Evolutionary conservation across 176 grass and related monocot genomes (phyloP), one percentile per base, ranked within the genome.

Genomic region (Bolboschoenus planiculmis): DNA sequence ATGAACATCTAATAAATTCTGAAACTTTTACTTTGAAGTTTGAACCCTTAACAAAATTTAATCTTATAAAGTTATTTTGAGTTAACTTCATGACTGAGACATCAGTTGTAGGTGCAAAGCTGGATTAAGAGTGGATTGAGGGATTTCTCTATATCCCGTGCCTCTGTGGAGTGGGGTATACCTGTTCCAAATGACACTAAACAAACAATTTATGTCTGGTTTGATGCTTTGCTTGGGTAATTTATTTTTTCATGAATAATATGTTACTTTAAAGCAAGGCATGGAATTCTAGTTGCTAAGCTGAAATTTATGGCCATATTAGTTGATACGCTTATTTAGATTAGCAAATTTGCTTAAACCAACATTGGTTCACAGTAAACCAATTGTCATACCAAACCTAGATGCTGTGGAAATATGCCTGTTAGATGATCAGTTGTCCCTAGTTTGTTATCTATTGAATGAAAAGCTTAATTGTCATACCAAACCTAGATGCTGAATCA

Each of bases 141-240:
- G 83, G 95, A 98, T 82, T 98, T 98, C 31, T 98, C 95, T 87
- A 91, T 98, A 88, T 98, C 95, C 18, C 90, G 90, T 59, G 81
- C 92, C 46, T 95, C 88, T 87, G 95, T 98, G 27, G 95, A 98
- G 10, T 98, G 95, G 92, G 95, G 95, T n/a, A 98, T 98, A 90
- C 92, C 95, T 7, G 89, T 98, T 70, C 92, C 95, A 79, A 95
- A 98, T 84, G 92, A 98, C 55, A 82, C 86, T 13, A 95, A 91
- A 56, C 95, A 98, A 89, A 98, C 95, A 88, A 88, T 98, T 68
- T 98, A 98, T 51, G 95, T 98, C 29, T 95, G 95, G 95, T 98
- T 98, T 91, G 95, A 98, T 86, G 95, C 95, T 47, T 85, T 95
- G 51, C 89, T 98, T 80, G 95, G 95, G 95, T 98, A 98, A 84